phyloP scores from a whole-genome alignment of 1,139 yeast genomes.

The Debaryomyces sp. region DNA sequence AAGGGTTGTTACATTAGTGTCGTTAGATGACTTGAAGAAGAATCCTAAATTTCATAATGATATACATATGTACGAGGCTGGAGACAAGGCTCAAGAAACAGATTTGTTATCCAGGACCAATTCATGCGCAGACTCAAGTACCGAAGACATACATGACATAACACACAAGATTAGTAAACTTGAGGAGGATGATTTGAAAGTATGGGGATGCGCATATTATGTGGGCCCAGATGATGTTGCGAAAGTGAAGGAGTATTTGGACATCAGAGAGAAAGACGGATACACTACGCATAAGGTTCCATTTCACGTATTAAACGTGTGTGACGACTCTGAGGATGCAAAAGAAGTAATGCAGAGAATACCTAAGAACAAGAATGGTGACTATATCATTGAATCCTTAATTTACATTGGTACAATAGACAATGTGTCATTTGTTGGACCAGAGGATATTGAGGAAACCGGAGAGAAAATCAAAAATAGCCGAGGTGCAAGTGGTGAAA shows the following conservation, averaged over 20 bases:
- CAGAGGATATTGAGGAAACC: conserved; percentile 60
- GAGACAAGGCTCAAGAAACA: conserved; percentile 13
- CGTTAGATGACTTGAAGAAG: conserved; percentile 53
- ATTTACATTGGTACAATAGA: conserved; percentile 85
- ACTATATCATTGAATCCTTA: conserved; percentile 53
- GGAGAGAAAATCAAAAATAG: conserved; percentile 60
- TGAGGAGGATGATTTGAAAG: conserved; percentile 50
- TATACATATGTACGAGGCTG: conserved; percentile 42
- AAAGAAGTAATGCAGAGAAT: conserved; percentile 14
- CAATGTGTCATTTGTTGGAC: conserved; percentile 83
- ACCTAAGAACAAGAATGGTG: conserved; percentile 32
- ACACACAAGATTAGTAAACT: conserved; percentile 23
- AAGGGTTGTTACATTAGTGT: conserved; percentile 79
- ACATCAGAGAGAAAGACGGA: conserved; percentile 87
- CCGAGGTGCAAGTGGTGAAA: conserved; percentile 81
- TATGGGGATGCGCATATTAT: conserved; percentile 85
- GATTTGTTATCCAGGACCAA: conserved; percentile 13
- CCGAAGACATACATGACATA: conserved; percentile 9
- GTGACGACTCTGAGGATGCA: conserved; percentile 19
- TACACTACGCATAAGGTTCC: conserved; percentile 73
- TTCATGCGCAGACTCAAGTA: not conserved
- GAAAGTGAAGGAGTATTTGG: conserved; percentile 68
- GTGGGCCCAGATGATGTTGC: conserved; percentile 67
- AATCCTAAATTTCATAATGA: conserved; percentile 49
- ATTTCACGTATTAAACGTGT: conserved; percentile 52